phyloP scores from a whole-genome alignment of 441 rosid species.

The Arabidopsis hybrid region DNA sequence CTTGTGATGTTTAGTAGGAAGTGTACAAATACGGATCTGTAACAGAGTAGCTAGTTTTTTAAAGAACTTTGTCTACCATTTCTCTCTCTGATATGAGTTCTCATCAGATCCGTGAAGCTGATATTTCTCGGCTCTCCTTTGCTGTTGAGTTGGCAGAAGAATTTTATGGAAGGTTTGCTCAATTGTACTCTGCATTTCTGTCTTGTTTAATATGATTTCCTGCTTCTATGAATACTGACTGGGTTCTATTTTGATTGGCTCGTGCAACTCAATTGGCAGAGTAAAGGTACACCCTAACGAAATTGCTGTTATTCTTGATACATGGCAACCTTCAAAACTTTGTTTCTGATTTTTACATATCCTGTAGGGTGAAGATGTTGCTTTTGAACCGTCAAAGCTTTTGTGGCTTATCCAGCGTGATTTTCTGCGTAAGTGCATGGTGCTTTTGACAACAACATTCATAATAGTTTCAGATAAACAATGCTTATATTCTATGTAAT shows the following conservation, averaged over 20 bases:
- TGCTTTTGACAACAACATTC: conserved; percentile 20
- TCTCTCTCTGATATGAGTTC: conserved; percentile 34
- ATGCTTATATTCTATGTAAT: conserved; percentile 19
- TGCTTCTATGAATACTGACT: conserved; percentile 49
- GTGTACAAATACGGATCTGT: conserved; percentile 17
- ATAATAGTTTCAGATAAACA: neutral
- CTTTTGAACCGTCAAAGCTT: conserved; percentile 96
- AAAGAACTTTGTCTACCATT: conserved; percentile 19
- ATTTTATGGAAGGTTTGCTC: conserved; percentile 91
- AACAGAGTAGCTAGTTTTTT: conserved; percentile 7
- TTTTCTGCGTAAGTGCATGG: conserved; percentile 81
- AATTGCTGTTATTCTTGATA: conserved; percentile 33
- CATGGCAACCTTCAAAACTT: conserved; percentile 28
- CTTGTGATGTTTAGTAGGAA: conserved; percentile 15
- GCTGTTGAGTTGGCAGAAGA: conserved; percentile 99
- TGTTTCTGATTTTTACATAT: conserved; percentile 44
- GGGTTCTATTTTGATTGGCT: conserved; percentile 48
- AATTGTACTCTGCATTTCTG: conserved; percentile 40
- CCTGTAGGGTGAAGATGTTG: conserved; percentile 93
- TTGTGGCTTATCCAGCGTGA: conserved; percentile 99
- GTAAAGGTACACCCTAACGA: conserved; percentile 79
- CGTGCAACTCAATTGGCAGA: conserved; percentile 57
- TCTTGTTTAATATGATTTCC: conserved; percentile 20
- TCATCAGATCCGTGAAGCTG: conserved; percentile 96
- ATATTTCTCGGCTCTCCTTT: conserved; percentile 95